These are phyloP conservation scores for Eucalyptus curtisii DNA, from an alignment of 345 rosid genomes.

Conservation along the genomic window DNA sequence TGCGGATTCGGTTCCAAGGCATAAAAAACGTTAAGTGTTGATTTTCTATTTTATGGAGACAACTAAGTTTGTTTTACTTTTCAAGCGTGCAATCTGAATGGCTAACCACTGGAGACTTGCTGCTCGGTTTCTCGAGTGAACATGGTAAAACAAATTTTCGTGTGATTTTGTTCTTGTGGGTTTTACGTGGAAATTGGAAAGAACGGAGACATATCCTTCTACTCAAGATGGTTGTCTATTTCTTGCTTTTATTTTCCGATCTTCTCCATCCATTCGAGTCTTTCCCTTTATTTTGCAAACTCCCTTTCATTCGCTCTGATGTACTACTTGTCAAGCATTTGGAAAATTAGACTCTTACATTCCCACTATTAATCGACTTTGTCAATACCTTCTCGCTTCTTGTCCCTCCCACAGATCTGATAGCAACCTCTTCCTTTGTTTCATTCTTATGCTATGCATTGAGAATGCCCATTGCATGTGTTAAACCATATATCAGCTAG, in stretches of 20 bases:
- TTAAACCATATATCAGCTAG: neutral
- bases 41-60: neutral
- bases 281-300: too few relatives aligned
- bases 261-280: too few relatives aligned
- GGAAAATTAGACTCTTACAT: neutral
- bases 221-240: neutral
- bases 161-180: neutral
- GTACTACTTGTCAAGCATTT: neutral
- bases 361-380: neutral
- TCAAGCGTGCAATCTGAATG: neutral
- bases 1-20: neutral
- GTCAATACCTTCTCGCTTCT: neutral
- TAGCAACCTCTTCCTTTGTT: neutral
- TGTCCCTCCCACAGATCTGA: neutral
- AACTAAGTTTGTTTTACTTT: neutral
- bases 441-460: neutral
- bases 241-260: too few relatives aligned
- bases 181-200: neutral
- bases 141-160: neutral
- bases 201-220: neutral
- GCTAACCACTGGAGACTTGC: neutral
- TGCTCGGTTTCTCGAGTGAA: neutral
- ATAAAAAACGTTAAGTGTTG: neutral
- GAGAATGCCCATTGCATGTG: neutral
- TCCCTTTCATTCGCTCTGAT: neutral